These are phyloP conservation scores for Rhytidiadelphus loreus DNA, from an alignment of 225 moss, liverwort and hornwort species.

Conservation along the genomic window DNA sequence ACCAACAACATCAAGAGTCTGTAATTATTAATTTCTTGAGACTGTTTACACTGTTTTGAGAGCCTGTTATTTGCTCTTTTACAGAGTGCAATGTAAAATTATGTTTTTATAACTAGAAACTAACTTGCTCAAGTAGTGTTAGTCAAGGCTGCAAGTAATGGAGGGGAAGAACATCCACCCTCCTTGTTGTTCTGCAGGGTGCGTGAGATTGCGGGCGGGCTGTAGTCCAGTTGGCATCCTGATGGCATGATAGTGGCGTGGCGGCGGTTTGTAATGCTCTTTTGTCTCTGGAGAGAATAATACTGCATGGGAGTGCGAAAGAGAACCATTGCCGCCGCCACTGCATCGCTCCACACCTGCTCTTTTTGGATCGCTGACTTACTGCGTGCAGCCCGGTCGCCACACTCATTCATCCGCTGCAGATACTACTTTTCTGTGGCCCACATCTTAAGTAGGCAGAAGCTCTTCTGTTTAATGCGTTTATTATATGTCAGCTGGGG, in stretches of 20 bases:
- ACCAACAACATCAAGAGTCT: background rate
- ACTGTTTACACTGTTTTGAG: background rate
- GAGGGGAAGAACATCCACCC: constrained; percentile 63
- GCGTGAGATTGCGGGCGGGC: constrained; percentile 88
- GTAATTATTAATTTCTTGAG: background rate
- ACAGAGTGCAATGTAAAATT: background rate
- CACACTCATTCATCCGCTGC: constrained; percentile 52
- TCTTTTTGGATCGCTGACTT: constrained; percentile 90
- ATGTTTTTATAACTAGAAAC: background rate
- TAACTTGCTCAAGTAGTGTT: constrained; percentile 16
- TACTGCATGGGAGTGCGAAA: constrained; percentile 56
- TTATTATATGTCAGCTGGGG: constrained; percentile 6
- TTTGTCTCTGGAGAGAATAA: constrained; percentile 22
- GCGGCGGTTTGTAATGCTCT: constrained; percentile 83
- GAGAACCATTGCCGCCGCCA: constrained; percentile 82
- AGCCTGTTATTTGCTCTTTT: background rate
- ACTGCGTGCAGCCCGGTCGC: constrained; percentile 85
- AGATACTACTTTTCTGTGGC: constrained; percentile 52
- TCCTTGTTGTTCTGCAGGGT: constrained; percentile 80
- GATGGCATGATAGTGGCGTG: constrained; percentile 95
- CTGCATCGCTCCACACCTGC: constrained; percentile 73
- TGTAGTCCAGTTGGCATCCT: constrained; percentile 91
- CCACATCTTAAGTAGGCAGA: constrained; percentile 68
- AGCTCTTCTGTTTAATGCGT: constrained; percentile 2
- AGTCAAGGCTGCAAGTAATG: constrained; percentile 14